Conservation (phyloP, 805 yeast genomes). For the Kazachstania viticola region DNA sequence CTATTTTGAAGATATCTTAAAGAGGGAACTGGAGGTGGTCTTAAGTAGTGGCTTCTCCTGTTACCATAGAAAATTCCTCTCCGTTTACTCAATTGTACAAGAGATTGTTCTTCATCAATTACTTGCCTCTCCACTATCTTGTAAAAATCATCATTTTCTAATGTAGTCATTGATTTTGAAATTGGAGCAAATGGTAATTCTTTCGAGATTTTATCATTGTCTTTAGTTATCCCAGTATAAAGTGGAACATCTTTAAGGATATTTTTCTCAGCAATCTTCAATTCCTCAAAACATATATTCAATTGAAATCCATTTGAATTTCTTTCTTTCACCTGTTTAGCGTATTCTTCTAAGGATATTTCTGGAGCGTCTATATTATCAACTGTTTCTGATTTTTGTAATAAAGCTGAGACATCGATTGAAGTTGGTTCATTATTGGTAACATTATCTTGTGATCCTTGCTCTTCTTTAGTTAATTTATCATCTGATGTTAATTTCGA, state of each 20-base stretch:
- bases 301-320: constrained; percentile 24
- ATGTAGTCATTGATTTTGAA: constrained; percentile 53
- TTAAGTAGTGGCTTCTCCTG: constrained; percentile 49
- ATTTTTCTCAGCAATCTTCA: constrained; percentile 24
- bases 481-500: too few relatives aligned
- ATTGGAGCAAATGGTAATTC: constrained; percentile 39
- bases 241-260: constrained; percentile 27
- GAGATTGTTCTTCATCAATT: constrained; percentile 31
- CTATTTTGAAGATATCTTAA: constrained; percentile 68
- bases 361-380: constrained; percentile 21
- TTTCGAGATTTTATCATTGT: constrained; percentile 13
- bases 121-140: constrained; percentile 41
- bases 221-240: constrained; percentile 20
- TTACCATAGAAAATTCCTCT: constrained; percentile 36
- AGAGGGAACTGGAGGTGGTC: constrained; percentile 89
- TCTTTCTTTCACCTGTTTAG: constrained; percentile 2
- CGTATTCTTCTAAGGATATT: constrained; percentile 21
- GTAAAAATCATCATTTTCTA: constrained; percentile 53
- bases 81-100: constrained; percentile 25
- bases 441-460: too few relatives aligned
- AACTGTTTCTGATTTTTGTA: too few relatives aligned
- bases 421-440: too few relatives aligned
- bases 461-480: too few relatives aligned
- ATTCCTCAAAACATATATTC: constrained; percentile 21
- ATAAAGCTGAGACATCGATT: too few relatives aligned